phyloP scores from a whole-genome alignment of 1,284 basidiomycete genomes.

The Ceratobasidium papillatum region DNA sequence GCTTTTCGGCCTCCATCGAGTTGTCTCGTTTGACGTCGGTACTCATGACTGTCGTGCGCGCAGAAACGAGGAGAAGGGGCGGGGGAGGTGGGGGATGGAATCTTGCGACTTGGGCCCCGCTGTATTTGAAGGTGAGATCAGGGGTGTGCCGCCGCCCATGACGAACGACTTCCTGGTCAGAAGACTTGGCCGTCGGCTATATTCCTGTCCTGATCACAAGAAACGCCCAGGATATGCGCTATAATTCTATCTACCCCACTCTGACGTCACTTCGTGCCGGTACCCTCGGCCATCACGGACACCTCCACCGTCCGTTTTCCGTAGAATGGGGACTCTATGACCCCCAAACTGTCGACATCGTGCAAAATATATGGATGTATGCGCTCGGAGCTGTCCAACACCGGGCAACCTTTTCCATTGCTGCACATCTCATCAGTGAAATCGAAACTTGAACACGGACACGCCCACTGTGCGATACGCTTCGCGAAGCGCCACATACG shows the following conservation, averaged over 20 bases:
- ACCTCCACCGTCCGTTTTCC: background rate
- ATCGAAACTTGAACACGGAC: background rate
- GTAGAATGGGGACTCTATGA: background rate
- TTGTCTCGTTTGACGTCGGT: conserved; percentile 26
- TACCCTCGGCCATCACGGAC: background rate
- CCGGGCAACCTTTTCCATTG: conserved; percentile 5
- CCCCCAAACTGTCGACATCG: background rate
- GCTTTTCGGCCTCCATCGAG: conserved; percentile 22
- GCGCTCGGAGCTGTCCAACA: background rate
- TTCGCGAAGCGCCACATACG: conserved; percentile 31
- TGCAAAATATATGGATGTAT: background rate
- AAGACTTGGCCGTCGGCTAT: conserved; percentile 19
- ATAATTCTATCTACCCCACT: background rate
- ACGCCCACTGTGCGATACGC: background rate
- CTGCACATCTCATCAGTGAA: background rate
- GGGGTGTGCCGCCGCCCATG: background rate
- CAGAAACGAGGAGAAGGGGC: background rate
- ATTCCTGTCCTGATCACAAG: background rate
- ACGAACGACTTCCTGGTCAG: background rate
- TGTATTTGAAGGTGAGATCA: conserved; percentile 6
- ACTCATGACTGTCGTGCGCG: background rate
- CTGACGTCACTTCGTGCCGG: conserved; percentile 12
- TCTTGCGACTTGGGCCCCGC: background rate
- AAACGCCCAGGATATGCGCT: background rate
- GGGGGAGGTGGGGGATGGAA: background rate